Conservation (phyloP, 371 early-diverging fungal genomes). For the Apophysomyces ossiformis region DNA sequence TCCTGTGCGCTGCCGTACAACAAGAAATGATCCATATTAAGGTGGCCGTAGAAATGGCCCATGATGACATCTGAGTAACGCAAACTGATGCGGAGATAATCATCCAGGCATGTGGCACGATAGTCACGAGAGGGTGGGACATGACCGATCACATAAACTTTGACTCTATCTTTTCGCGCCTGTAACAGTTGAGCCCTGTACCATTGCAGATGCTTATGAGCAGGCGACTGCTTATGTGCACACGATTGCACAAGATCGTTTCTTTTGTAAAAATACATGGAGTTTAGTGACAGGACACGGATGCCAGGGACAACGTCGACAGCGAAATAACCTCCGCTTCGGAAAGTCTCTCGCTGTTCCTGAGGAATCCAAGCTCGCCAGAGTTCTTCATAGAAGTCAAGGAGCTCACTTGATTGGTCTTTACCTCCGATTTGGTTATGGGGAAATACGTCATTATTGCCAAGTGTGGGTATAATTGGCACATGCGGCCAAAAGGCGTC, state of each 20-base stretch:
- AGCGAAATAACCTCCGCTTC: slow-evolving; percentile 43
- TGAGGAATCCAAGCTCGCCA: slow-evolving; percentile 68
- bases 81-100: slow-evolving; percentile 63
- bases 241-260: slow-evolving; percentile 21
- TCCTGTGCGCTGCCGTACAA: slow-evolving; percentile 44
- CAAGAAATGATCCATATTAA: slow-evolving; percentile 81
- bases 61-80: slow-evolving; percentile 65
- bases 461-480: slow-evolving; percentile 69
- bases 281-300: slow-evolving; percentile 19
- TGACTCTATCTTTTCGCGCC: slow-evolving; percentile 37
- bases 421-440: slow-evolving; percentile 60
- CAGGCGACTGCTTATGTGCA: slow-evolving; percentile 55
- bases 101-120: slow-evolving; percentile 60
- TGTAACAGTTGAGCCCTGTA: slow-evolving; percentile 58
- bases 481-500: slow-evolving; percentile 38
- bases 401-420: slow-evolving; percentile 23
- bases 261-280: slow-evolving; percentile 23
- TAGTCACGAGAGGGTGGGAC: slow-evolving; percentile 77
- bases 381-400: slow-evolving; percentile 48
- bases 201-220: slow-evolving; percentile 73
- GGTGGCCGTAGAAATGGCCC: slow-evolving; percentile 82
- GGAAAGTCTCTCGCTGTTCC: slow-evolving; percentile 61
- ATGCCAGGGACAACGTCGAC: slow-evolving; percentile 18
- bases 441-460: slow-evolving; percentile 85
- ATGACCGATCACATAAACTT: slow-evolving; percentile 75